A percentile compares a stretch with the other conserved stretches of the same genome.
phyloP scores from a whole-genome alignment of 306 rosid genomes.

The Senna tora region DNA sequence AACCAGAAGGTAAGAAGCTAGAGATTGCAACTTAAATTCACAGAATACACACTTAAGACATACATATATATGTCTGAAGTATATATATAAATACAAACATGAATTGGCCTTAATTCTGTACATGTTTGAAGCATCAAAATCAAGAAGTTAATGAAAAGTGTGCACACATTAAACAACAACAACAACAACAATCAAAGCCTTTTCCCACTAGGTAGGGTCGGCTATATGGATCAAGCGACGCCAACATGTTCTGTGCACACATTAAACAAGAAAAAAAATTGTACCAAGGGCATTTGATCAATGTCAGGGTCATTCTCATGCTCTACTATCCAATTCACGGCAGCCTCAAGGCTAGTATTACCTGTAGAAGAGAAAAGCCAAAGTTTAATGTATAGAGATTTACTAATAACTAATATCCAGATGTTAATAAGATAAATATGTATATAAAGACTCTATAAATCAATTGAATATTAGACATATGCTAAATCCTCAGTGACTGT shows the following conservation, averaged over 20 bases:
- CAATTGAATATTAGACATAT: conserved; percentile 26
- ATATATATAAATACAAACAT: conserved; percentile 3
- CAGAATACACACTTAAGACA: conserved; percentile 7
- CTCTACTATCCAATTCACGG: conserved; percentile 89
- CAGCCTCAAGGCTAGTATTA: conserved; percentile 84
- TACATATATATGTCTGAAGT: not conserved
- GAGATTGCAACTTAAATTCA: conserved; percentile 36
- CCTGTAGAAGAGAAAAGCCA: conserved; percentile 54
- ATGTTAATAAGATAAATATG: conserved; percentile 25
- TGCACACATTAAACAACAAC: not conserved
- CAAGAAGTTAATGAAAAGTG: conserved; percentile 8
- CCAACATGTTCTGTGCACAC: no score
- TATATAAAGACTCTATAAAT: conserved; percentile 20
- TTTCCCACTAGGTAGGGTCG: no score
- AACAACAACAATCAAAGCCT: no score
- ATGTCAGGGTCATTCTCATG: conserved; percentile 81
- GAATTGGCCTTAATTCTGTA: conserved; percentile 13
- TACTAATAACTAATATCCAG: conserved; percentile 2
- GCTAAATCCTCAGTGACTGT: conserved; percentile 27
- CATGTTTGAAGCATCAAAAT: conserved; percentile 20
- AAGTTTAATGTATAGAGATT: conserved; percentile 36
- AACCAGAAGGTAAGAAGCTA: conserved; percentile 39
- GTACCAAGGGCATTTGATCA: conserved; percentile 93
- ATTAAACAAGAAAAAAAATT: conserved; percentile 1
- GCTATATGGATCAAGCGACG: no score